Evolutionary conservation across 75 land plant genomes (phyloP).

Genomic region (Isoetes taiwanensis): DNA sequence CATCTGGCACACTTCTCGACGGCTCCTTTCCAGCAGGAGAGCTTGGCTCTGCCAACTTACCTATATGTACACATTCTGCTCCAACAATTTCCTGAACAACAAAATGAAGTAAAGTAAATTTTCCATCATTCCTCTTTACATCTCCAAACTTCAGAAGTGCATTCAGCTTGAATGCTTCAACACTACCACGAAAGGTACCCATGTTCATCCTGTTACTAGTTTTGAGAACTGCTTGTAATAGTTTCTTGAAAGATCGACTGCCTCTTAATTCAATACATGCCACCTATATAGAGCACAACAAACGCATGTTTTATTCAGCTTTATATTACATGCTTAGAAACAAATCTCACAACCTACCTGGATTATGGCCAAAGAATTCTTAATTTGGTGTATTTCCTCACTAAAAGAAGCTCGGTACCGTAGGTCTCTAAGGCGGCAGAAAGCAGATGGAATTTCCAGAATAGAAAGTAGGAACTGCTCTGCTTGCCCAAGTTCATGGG

Average conservation of each 20-base stretch:
- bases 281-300: no score
- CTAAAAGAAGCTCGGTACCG: no score
- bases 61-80: neutral
- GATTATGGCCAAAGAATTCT: no score
- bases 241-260: constrained; percentile 6
- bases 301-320: no score
- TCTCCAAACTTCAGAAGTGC: neutral
- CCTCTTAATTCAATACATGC: neutral
- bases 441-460: no score
- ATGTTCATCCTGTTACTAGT: constrained; percentile 6
- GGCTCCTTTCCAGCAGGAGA: neutral
- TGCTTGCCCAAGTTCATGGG: no score
- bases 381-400: no score
- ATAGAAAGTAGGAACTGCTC: no score
- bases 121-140: neutral
- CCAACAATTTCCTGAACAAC: neutral
- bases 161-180: constrained; percentile 3
- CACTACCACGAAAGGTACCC: neutral
- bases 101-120: neutral
- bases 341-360: no score
- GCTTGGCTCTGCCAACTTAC: neutral
- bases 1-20: constrained; percentile 1
- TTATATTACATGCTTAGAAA: no score
- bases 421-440: no score
- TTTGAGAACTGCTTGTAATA: neutral